These are phyloP conservation scores for Eucalyptus albens DNA, from an alignment of 345 rosid genomes.

Conservation along the genomic window DNA sequence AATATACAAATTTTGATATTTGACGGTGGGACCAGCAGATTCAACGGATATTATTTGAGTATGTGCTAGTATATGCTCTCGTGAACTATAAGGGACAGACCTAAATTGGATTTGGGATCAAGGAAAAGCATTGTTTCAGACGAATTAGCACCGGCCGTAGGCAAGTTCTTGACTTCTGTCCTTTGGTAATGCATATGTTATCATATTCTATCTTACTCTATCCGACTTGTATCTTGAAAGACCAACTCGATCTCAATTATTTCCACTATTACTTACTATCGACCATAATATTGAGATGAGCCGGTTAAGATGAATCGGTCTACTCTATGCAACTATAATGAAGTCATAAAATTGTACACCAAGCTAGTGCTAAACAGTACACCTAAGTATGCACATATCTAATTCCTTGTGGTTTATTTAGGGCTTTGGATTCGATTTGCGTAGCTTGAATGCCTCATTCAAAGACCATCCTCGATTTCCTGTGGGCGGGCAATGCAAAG, in stretches of 20 bases:
- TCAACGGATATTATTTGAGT: background rate
- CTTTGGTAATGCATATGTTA: too few relatives aligned
- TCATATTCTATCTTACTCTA: too few relatives aligned
- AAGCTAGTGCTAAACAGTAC: too few relatives aligned
- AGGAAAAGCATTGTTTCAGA: background rate
- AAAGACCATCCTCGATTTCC: background rate
- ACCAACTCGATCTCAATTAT: too few relatives aligned
- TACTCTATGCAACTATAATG: too few relatives aligned
- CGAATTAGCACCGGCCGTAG: background rate
- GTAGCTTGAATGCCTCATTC: background rate
- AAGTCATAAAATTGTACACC: too few relatives aligned
- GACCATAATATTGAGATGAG: too few relatives aligned
- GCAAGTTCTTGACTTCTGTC: background rate
- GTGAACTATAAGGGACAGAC: background rate
- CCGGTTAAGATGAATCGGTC: accelerated
- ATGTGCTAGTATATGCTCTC: background rate
- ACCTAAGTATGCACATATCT: too few relatives aligned
- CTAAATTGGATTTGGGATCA: background rate
- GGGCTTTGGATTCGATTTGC: background rate
- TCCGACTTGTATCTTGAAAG: too few relatives aligned
- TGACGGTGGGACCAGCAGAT: too few relatives aligned
- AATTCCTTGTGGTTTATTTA: too few relatives aligned
- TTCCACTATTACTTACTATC: too few relatives aligned
- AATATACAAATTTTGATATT: background rate
- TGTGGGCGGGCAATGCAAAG: background rate